A percentile compares a stretch with the other conserved stretches of the same genome.
phyloP scores from a whole-genome alignment of 2,329 filamentous ascomycete species.

The Aspergillus terreus region DNA sequence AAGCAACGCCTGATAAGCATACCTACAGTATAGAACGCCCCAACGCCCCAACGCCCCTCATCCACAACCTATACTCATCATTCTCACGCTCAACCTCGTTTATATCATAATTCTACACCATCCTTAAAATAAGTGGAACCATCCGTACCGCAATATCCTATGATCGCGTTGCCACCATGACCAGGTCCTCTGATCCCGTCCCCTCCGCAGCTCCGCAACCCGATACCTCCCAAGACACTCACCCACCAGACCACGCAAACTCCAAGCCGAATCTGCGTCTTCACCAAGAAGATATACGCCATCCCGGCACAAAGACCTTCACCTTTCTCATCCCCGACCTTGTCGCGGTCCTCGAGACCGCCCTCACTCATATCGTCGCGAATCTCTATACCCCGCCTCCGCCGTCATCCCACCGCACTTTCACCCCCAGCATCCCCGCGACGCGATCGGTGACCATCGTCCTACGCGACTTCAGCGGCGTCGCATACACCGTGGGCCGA shows the following conservation, averaged over 20 bases:
- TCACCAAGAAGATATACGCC: slow-evolving; percentile 43
- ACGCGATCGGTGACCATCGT: slow-evolving; percentile 84
- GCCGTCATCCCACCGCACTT: slow-evolving; percentile 12
- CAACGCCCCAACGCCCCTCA: too few relatives aligned
- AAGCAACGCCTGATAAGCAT: not conserved
- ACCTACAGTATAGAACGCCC: too few relatives aligned
- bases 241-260: too few relatives aligned
- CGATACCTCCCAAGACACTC: slow-evolving; percentile 1
- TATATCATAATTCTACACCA: too few relatives aligned
- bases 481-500: slow-evolving; percentile 81
- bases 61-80: too few relatives aligned
- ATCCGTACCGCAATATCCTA: too few relatives aligned
- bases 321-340: slow-evolving; percentile 62
- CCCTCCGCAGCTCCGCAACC: slow-evolving; percentile 16
- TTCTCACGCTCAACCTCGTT: too few relatives aligned
- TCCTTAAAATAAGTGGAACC: too few relatives aligned
- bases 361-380: slow-evolving; percentile 65
- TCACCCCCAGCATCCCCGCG: slow-evolving; percentile 46
- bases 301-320: slow-evolving; percentile 51
- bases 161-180: slow-evolving; percentile 7
- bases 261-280: slow-evolving; percentile 34
- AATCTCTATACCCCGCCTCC: slow-evolving; percentile 60
- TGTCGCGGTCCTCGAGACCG: slow-evolving; percentile 55
- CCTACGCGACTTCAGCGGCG: slow-evolving; percentile 72
- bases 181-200: not conserved